phyloP scores from a whole-genome alignment of 2,329 filamentous ascomycete species.

The Colletotrichum aenigma region DNA sequence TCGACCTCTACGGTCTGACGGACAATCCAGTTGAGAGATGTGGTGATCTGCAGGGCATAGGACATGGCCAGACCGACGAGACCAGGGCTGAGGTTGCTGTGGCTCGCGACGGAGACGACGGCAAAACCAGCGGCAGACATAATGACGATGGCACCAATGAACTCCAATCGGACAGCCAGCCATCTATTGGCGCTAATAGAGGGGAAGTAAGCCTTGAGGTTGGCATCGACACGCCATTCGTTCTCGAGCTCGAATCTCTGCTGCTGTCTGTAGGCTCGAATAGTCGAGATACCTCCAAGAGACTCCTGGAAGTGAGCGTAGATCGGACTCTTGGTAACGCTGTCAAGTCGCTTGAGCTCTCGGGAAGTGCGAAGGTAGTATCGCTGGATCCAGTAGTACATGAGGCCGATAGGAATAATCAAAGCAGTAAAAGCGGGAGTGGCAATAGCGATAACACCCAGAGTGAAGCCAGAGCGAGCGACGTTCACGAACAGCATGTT shows the following conservation, averaged over 20 bases:
- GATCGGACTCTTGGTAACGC: conserved; percentile 92
- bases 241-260: conserved; percentile 89
- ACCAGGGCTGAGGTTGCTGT: conserved; percentile 69
- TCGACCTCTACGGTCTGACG: conserved; percentile 99
- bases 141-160: conserved; percentile 94
- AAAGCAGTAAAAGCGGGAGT: conserved; percentile 82
- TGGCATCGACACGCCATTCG: conserved; percentile 96
- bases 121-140: conserved; percentile 82
- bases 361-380: conserved; percentile 97
- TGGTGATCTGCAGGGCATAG: conserved; percentile 95
- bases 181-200: conserved; percentile 94
- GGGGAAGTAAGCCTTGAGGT: conserved; percentile 92
- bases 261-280: conserved; percentile 92
- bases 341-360: conserved; percentile 94
- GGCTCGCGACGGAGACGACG: conserved; percentile 77
- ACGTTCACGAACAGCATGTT: conserved; percentile 91
- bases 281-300: conserved; percentile 90
- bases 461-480: conserved; percentile 79
- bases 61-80: conserved; percentile 94
- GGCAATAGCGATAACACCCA: conserved; percentile 81
- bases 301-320: conserved; percentile 99
- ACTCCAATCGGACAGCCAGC: conserved; percentile 93
- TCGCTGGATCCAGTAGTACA: conserved; percentile 93
- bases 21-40: conserved; percentile 98
- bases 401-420: conserved; percentile 77